Conservation (phyloP, 106 monocot genomes). For the Apostasia ramifera region DNA sequence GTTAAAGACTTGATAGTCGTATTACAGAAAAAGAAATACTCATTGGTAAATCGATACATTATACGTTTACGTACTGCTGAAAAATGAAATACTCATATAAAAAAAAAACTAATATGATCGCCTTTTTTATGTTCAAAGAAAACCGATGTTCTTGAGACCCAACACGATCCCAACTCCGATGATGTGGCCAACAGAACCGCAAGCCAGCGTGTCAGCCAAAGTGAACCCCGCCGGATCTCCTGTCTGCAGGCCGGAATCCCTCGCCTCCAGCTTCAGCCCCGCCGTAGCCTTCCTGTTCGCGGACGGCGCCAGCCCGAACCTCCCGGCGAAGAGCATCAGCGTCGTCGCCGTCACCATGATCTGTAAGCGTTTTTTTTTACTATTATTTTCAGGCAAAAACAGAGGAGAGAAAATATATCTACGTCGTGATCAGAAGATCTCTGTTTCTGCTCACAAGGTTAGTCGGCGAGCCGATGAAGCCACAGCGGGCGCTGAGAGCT, state of each 20-base stretch:
- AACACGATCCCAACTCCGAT: constrained; percentile 79
- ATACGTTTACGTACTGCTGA: too few species aligned
- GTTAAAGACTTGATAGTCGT: too few species aligned
- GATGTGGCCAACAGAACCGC: constrained; percentile 81
- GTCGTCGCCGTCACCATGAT: constrained; percentile 83
- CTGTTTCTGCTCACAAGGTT: constrained; percentile 46
- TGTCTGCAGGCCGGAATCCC: constrained; percentile 94
- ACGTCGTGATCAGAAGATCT: background rate
- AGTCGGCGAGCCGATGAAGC: constrained; percentile 84
- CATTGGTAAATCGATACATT: too few species aligned
- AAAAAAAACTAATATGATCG: background rate
- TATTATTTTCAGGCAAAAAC: background rate
- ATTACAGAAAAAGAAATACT: too few species aligned
- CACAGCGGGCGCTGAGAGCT: constrained; percentile 67
- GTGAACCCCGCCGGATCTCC: constrained; percentile 99
- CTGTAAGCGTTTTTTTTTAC: constrained; percentile 17
- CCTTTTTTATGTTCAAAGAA: constrained; percentile 10
- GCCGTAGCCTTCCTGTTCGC: constrained; percentile 93
- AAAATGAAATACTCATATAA: too few species aligned
- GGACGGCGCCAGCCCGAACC: constrained; percentile 86
- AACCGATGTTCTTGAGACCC: constrained; percentile 83
- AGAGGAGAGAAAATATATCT: too few species aligned
- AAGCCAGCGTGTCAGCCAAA: constrained; percentile 85
- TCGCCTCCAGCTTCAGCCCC: constrained; percentile 83
- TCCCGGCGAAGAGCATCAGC: constrained; percentile 87